These are phyloP conservation scores for Ustilago trichophora DNA, from an alignment of 1,284 basidiomycete genomes.

Conservation along the genomic window DNA sequence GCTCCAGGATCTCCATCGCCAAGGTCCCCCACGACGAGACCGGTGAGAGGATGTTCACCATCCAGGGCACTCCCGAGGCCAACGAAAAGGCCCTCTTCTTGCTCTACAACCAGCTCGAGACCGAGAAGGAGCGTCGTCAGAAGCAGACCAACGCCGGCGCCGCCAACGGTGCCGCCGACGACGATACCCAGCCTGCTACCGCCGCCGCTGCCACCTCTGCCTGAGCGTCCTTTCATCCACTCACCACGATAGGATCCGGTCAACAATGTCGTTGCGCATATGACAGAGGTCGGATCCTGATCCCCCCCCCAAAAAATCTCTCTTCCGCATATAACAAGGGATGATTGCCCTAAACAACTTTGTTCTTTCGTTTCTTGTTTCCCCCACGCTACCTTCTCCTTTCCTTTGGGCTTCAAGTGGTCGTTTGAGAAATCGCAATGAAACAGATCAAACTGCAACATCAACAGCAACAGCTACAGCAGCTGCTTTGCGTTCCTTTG, in stretches of 20 bases:
- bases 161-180: constrained; percentile 18
- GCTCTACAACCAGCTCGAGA: constrained; percentile 77
- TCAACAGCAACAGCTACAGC: too few species aligned
- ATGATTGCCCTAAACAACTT: too few species aligned
- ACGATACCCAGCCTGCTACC: constrained; percentile 40
- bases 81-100: constrained; percentile 80
- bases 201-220: constrained; percentile 26
- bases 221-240: constrained; percentile 3
- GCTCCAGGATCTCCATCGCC: constrained; percentile 96
- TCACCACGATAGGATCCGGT: neutral
- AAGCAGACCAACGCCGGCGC: constrained; percentile 30
- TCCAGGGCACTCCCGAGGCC: constrained; percentile 88
- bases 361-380: too few species aligned
- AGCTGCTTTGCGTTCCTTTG: too few species aligned
- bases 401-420: too few species aligned
- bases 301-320: too few species aligned
- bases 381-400: too few species aligned
- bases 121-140: constrained; percentile 61
- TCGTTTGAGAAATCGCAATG: too few species aligned
- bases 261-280: too few species aligned
- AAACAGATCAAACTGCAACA: too few species aligned
- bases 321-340: too few species aligned
- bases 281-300: too few species aligned
- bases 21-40: constrained; percentile 98
- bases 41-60: constrained; percentile 99